These are phyloP conservation scores for Oemleria cerasiformis DNA, from an alignment of 306 rosid species.

Conservation along the genomic window DNA sequence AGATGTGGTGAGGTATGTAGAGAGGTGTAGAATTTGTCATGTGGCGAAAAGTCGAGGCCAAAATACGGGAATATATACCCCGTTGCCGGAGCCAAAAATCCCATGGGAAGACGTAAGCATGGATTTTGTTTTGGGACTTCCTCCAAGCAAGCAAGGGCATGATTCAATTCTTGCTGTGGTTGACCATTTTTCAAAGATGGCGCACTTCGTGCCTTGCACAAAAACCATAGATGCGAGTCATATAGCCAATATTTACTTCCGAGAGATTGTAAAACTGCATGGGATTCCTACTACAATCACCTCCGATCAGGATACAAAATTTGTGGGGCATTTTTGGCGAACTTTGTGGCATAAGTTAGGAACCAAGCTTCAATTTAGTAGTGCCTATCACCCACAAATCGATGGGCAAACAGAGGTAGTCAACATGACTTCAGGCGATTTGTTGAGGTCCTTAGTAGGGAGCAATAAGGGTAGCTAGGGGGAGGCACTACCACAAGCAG, in stretches of 20 bases:
- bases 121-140: neutral
- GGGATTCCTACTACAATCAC: neutral
- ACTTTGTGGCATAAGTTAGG: neutral
- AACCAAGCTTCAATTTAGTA: too few relatives aligned
- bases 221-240: neutral
- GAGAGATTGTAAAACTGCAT: neutral
- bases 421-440: too few relatives aligned
- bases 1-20: neutral
- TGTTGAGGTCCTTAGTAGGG: too few relatives aligned
- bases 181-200: neutral
- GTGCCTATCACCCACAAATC: too few relatives aligned
- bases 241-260: neutral
- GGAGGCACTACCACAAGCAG: too few relatives aligned
- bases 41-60: neutral
- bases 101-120: neutral
- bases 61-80: neutral
- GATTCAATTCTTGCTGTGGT: neutral
- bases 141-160: neutral
- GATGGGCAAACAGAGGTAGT: too few relatives aligned
- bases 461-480: too few relatives aligned
- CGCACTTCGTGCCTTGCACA: neutral
- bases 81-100: neutral
- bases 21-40: neutral
- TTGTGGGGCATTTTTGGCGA: neutral
- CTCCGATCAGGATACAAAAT: neutral